Conservation (phyloP, 2,329 filamentous ascomycete genomes). For the Fusarium succisae region DNA sequence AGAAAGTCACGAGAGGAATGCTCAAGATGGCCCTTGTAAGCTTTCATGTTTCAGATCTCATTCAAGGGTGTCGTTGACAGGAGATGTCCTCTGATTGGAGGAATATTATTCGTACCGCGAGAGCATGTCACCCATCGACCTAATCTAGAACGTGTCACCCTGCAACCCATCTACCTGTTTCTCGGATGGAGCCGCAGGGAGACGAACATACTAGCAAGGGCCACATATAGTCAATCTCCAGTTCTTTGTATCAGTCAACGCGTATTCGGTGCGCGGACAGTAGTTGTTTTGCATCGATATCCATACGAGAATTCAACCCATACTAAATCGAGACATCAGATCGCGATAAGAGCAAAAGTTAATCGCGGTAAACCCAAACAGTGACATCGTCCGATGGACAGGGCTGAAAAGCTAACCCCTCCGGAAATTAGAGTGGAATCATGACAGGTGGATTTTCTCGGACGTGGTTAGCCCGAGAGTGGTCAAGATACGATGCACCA, state of each 20-base stretch:
- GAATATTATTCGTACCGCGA: background rate
- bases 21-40: background rate
- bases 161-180: background rate
- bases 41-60: conserved; percentile 23
- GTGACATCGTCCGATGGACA: background rate
- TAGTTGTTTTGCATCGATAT: background rate
- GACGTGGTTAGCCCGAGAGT: background rate
- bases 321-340: background rate
- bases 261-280: background rate
- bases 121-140: background rate
- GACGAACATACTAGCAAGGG: background rate
- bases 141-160: background rate
- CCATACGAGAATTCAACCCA: background rate
- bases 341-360: background rate
- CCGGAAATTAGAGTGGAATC: conserved; percentile 28
- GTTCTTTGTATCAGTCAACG: background rate
- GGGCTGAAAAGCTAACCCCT: conserved; percentile 2
- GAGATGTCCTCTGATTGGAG: background rate
- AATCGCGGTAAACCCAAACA: background rate
- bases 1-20: background rate
- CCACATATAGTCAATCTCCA: too few relatives aligned
- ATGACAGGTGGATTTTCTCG: background rate
- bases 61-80: background rate
- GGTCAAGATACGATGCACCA: background rate
- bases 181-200: background rate